Percentiles rank a stretch among this genome's conserved stretches.
phyloP scores from a whole-genome alignment of 306 rosid genomes.

The Prunus persica region Prunus_persica_NCBIv2 NC_034012.1:4826001-4826500 shows the following conservation, averaged over 20 bases:
- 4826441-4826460: constrained; percentile 52
- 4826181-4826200: too few species aligned
- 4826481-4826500: constrained; percentile 50
- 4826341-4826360: constrained; percentile 69
- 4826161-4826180: too few species aligned
- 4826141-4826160: neutral
- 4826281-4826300: constrained; percentile 44
- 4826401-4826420: constrained; percentile 58
- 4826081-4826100: constrained; percentile 53
- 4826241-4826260: constrained; percentile 56
- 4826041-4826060: constrained; percentile 63
- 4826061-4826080: constrained; percentile 55
- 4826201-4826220: neutral
- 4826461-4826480: constrained; percentile 46
- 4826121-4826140: constrained; percentile 26
- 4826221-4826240: neutral
- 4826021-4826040: constrained; percentile 41
- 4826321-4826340: constrained; percentile 34
- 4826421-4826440: constrained; percentile 39
- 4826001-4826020: constrained; percentile 44
- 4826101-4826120: constrained; percentile 56
- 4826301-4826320: constrained; percentile 49
- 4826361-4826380: constrained; percentile 49
- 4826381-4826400: constrained; percentile 46
- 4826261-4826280: constrained; percentile 47